These are phyloP conservation scores for Sambucus nigra DNA, from an alignment of 129 eudicot species.

Conservation along the genomic window DNA sequence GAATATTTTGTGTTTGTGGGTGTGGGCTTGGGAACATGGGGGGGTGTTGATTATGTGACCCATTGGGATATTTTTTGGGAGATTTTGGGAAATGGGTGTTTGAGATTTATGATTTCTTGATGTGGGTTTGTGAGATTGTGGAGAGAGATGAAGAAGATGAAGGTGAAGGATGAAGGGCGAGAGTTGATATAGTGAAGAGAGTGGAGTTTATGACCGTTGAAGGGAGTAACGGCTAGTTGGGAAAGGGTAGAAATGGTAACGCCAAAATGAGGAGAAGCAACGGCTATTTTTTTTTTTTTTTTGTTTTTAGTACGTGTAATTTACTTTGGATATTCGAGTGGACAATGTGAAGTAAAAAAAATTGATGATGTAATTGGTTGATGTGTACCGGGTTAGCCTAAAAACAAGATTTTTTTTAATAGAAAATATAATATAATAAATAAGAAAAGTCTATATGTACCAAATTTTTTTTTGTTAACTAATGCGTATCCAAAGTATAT, in stretches of 20 bases:
- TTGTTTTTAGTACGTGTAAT: too few species aligned
- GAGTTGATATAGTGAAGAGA: not conserved
- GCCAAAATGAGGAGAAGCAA: not conserved
- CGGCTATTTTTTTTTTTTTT: not conserved
- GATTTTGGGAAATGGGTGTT: not conserved
- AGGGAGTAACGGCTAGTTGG: conserved; percentile 5
- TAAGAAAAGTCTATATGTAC: too few species aligned
- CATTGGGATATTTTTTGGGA: conserved; percentile 15
- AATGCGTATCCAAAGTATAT: too few species aligned
- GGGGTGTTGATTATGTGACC: conserved; percentile 15
- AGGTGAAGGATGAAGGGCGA: too few species aligned
- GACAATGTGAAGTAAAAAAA: too few species aligned
- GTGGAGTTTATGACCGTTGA: not conserved
- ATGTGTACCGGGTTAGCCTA: too few species aligned
- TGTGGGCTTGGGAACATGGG: not conserved
- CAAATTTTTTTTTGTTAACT: too few species aligned
- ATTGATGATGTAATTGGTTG: too few species aligned
- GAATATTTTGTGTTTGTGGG: conserved; percentile 42
- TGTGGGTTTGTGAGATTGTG: not conserved
- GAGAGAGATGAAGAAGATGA: not conserved
- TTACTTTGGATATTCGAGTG: too few species aligned
- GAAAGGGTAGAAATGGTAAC: not conserved
- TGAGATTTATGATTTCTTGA: not conserved
- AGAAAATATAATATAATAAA: too few species aligned
- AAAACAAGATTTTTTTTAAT: too few species aligned